Evolutionary conservation across 2,329 filamentous ascomycete genomes (phyloP), one percentile per base, ranked within the genome.

Genomic region (Phialophora verrucosa): DNA sequence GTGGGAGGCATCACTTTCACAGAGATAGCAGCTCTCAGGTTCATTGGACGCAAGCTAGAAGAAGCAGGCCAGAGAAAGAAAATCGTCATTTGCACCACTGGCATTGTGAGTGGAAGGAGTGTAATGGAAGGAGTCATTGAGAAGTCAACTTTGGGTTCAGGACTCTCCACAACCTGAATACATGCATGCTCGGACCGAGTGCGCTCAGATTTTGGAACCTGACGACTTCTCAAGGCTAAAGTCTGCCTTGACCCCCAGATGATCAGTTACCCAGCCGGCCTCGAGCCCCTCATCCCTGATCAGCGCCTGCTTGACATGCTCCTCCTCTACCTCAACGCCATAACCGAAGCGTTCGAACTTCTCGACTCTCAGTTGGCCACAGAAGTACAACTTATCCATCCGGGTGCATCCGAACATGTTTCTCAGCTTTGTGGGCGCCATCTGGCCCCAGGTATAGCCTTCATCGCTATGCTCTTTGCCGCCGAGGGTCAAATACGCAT

Each of bases 1-100:
- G 82, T 99, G 20, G 95, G 95, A n/a, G 96, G 95, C 1, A 91
- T 99, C 63, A 97, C 93, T 0, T 97, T 96, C 75, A 94, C 95
- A 0, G 95, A 99, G 79, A 94, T 99, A 76, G 93, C 96, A 49
- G 95, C 96, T 23, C 77, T 99, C 75, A 86, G 96, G 62, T 98
- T 97, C 76, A 90, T 99, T 72, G 92, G 91, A 10, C 88, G 88
- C 75, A 89, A 94, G 78, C 89, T 95, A 87, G 86, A 91, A 83
- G 89, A 85, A 59, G 89, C 69, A n/a, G 71, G 71, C 3, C 71
- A 73, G 62, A 66, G 90, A 72, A 88, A 91, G 76, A 91, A 91
- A 75, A 90, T 99, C 72, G 84, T 99, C 57, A 93, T 99, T 75
- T 96, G 92, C 77, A 94, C 95, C 58, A 99, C 95, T 17, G 91